Conservation (phyloP, 2,329 filamentous ascomycete genomes). For the Cercospora beticola region DNA sequence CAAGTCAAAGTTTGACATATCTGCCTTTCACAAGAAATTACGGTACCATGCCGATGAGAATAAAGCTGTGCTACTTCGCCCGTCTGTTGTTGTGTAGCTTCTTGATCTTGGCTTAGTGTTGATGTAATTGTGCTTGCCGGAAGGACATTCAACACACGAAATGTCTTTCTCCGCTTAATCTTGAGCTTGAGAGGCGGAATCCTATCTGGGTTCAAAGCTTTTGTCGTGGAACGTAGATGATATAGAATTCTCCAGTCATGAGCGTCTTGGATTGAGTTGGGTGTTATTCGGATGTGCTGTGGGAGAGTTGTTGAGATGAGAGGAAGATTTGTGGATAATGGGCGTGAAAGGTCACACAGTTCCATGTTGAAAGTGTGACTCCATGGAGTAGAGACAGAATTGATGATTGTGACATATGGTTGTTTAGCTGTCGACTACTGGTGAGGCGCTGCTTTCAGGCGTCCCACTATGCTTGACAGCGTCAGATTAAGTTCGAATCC, state of each 20-base stretch:
- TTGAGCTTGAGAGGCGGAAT: not conserved
- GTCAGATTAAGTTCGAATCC: not conserved
- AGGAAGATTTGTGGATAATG: not conserved
- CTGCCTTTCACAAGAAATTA: not conserved
- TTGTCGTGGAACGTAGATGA: not conserved
- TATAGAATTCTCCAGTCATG: not conserved
- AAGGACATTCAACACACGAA: not conserved
- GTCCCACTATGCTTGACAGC: not conserved
- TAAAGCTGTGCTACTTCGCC: not conserved
- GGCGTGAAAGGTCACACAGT: not conserved
- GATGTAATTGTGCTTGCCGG: not conserved
- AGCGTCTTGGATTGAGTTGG: not conserved
- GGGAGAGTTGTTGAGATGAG: not conserved
- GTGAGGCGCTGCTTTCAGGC: not conserved
- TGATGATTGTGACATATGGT: not conserved
- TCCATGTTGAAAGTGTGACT: not conserved
- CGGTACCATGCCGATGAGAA: not conserved
- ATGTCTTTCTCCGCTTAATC: not conserved
- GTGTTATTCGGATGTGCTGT: not conserved
- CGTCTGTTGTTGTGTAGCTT: not conserved
- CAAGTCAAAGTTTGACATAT: not conserved
- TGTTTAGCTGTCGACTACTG: not conserved
- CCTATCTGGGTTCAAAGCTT: not conserved
- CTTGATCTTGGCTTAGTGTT: too few relatives aligned
- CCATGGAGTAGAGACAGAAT: too few relatives aligned